Evolutionary conservation across 2,329 filamentous ascomycete species (phyloP).

Genomic region (Boeremia lycopersici): DNA sequence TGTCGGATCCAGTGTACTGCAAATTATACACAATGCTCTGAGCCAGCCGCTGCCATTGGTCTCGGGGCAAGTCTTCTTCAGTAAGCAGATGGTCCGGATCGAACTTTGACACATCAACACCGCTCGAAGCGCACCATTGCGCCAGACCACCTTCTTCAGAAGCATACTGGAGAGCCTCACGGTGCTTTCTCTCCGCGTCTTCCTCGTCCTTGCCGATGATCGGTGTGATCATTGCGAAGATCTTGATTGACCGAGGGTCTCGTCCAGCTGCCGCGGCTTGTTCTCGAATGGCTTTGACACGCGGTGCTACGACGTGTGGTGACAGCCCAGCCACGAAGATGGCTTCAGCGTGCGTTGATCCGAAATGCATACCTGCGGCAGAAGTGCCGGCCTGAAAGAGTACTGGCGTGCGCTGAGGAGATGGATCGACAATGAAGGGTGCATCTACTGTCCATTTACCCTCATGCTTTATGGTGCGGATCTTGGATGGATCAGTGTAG

Average conservation of each 20-base stretch:
- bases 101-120: slow-evolving; percentile 64
- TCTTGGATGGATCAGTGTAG: slow-evolving; percentile 62
- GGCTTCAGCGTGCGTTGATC: slow-evolving; percentile 70
- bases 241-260: slow-evolving; percentile 66
- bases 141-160: slow-evolving; percentile 68
- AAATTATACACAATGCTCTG: slow-evolving; percentile 22
- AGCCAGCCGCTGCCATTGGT: slow-evolving; percentile 19
- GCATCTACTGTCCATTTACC: slow-evolving; percentile 57
- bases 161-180: slow-evolving; percentile 64
- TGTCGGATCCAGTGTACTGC: slow-evolving; percentile 18
- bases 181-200: slow-evolving; percentile 66
- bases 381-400: slow-evolving; percentile 72
- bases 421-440: slow-evolving; percentile 70
- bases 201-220: slow-evolving; percentile 68
- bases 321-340: slow-evolving; percentile 70
- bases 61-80: slow-evolving; percentile 18
- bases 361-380: slow-evolving; percentile 67
- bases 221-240: slow-evolving; percentile 67
- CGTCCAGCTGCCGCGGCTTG: slow-evolving; percentile 60
- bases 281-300: slow-evolving; percentile 65
- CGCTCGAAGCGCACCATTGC: slow-evolving; percentile 74
- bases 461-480: slow-evolving; percentile 67
- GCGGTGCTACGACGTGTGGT: slow-evolving; percentile 63
- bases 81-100: slow-evolving; percentile 64
- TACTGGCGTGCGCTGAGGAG: slow-evolving; percentile 69